These are phyloP conservation scores for Camelina laxa DNA, from an alignment of 345 rosid species.

Conservation along the genomic window DNA sequence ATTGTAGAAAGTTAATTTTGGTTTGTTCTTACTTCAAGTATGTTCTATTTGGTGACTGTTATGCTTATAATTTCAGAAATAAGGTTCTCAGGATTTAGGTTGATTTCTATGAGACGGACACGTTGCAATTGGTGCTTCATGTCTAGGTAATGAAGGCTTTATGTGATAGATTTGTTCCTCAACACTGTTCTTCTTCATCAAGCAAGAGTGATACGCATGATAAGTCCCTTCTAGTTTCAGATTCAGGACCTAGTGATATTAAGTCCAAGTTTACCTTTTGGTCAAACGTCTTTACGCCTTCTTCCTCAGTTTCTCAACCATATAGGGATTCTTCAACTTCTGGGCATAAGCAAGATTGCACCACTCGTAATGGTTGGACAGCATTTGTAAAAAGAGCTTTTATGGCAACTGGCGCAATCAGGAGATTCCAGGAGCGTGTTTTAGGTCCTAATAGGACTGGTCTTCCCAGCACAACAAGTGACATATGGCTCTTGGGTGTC, in stretches of 20 bases:
- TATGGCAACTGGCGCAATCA: slow-evolving; percentile 77
- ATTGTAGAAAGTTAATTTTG: background rate
- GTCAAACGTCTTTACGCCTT: slow-evolving; percentile 67
- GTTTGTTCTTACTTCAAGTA: background rate
- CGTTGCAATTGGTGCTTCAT: slow-evolving; percentile 38
- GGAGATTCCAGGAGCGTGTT: slow-evolving; percentile 85
- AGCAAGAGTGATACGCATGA: slow-evolving; percentile 44
- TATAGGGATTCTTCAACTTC: slow-evolving; percentile 53
- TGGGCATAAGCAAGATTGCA: slow-evolving; percentile 51
- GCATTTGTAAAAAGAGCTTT: slow-evolving; percentile 63
- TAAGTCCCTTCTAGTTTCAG: slow-evolving; percentile 56
- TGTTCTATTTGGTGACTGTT: slow-evolving; percentile 10
- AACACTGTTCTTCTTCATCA: slow-evolving; percentile 50
- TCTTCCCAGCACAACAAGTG: slow-evolving; percentile 62
- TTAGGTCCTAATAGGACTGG: slow-evolving; percentile 75
- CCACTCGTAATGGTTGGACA: slow-evolving; percentile 68
- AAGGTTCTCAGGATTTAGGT: slow-evolving; percentile 25
- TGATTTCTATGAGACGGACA: slow-evolving; percentile 40
- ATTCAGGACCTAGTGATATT: slow-evolving; percentile 56
- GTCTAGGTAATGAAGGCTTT: slow-evolving; percentile 77
- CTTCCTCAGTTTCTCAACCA: slow-evolving; percentile 68
- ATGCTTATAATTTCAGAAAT: slow-evolving; percentile 24
- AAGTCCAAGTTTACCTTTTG: slow-evolving; percentile 53
- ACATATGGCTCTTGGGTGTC: slow-evolving; percentile 85
- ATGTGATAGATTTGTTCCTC: slow-evolving; percentile 57